A percentile compares a stretch with the other conserved stretches of the same genome.
Conservation (phyloP, 495 filamentous ascomycete species). For the Penicillium mononematosum region DNA sequence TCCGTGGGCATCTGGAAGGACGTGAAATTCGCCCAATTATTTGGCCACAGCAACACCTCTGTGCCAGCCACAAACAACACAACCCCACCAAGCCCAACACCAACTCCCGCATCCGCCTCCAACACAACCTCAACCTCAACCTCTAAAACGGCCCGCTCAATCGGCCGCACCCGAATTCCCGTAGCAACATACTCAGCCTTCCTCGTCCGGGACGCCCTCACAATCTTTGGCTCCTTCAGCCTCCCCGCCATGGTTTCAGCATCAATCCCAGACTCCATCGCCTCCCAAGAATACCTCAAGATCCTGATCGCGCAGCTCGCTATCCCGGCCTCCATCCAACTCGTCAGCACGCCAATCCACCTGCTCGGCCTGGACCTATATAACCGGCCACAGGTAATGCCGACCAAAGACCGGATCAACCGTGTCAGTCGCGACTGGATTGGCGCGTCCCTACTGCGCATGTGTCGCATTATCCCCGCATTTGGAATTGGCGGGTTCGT, state of each 20-base stretch:
- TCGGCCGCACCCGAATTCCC: constrained; percentile 53
- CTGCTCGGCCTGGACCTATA: constrained; percentile 83
- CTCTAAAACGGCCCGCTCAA: constrained; percentile 28
- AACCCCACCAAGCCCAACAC: constrained; percentile 44
- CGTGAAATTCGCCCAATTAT: constrained; percentile 45
- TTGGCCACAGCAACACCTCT: constrained; percentile 35
- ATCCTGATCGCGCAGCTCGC: constrained; percentile 66
- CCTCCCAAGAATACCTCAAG: constrained; percentile 37
- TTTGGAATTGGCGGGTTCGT: constrained; percentile 89
- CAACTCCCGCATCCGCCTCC: constrained; percentile 33
- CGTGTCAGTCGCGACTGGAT: constrained; percentile 72
- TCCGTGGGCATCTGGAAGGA: constrained; percentile 48
- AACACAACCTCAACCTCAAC: constrained; percentile 26
- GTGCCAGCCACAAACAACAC: constrained; percentile 29
- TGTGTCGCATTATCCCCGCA: constrained; percentile 83
- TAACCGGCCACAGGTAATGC: constrained; percentile 55
- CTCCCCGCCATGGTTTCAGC: constrained; percentile 51
- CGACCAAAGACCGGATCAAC: constrained; percentile 54
- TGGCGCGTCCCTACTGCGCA: constrained; percentile 67
- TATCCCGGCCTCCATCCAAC: constrained; percentile 74
- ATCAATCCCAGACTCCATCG: constrained; percentile 38
- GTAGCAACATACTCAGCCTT: constrained; percentile 59
- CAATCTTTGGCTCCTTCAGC: constrained; percentile 88
- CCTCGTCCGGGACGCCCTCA: constrained; percentile 73
- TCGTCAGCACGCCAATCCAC: constrained; percentile 80